Evolutionary conservation across 805 yeast genomes (phyloP), one percentile per base, ranked within the genome.

Genomic region (Candida caryicola): DNA sequence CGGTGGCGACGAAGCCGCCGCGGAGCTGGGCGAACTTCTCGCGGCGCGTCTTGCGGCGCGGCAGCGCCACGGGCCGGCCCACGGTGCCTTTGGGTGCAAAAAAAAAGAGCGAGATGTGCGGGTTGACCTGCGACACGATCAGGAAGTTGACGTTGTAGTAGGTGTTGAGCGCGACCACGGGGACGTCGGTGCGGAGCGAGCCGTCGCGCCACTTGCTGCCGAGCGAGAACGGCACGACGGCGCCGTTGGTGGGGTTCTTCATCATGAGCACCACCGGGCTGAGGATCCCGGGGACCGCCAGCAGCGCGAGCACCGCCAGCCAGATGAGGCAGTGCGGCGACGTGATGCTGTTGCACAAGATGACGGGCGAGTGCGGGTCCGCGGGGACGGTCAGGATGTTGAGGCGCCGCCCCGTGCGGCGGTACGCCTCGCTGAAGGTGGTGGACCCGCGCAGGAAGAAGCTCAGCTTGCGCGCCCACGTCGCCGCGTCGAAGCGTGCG

Each of bases 141-240:
- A 87, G 73, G 55, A 82, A 85, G 54, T 79, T 84, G 25, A 81
- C 88, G 50, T 85, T 84, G 58, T 80, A 85, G 59, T 81, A 82
- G 6, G 83, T 77, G 61, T 84, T 84, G 44, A 85, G 66, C 0
- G 87, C 80, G 38, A 79, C 83, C 8, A 84, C 69, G 4, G 95
- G 95, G 6, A 85, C 78, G 55, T 85, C 95, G 0, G 95, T 85
- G 40, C 91, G 65, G 43, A 85, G 59, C 10, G 87, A 79, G 0
- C 95, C 93, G 60, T 85, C 95, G 48, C 81, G 73, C 85, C 89
- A 85, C 51, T 79, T 81, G 48, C 71, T 77, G 0, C 93, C 93
- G 50, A 84, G 71, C 15, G 85, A 78, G 53, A 81, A 84, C 2
- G 95, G 91, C 2, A 69, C 66, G 5, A 82, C 69, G 23, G 64